A percentile compares a stretch with the other conserved stretches of the same genome.
Conservation (phyloP, 2,329 filamentous ascomycete genomes). For the Colletotrichum filicis region DNA sequence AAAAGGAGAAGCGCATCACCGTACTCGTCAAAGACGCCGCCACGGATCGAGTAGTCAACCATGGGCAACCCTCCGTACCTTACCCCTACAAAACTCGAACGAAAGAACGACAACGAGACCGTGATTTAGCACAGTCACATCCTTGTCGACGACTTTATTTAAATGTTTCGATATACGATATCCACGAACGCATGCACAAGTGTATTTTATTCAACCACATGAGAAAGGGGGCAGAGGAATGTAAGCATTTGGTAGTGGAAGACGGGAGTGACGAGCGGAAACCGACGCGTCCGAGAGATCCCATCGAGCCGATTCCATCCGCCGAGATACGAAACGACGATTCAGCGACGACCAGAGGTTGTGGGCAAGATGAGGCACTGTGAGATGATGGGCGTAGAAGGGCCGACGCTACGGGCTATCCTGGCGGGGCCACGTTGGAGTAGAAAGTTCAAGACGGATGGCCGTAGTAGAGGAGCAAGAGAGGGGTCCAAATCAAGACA, state of each 20-base stretch:
- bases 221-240: not conserved
- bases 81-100: not conserved
- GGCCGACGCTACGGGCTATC: no score
- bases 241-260: not conserved
- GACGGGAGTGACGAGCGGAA: not conserved
- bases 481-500: not conserved
- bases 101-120: not conserved
- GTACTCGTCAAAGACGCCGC: constrained; percentile 48
- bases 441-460: no score
- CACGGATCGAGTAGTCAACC: constrained; percentile 54
- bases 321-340: not conserved
- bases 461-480: not conserved
- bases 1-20: constrained; percentile 50
- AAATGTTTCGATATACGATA: constrained; percentile 26
- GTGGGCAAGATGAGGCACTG: not conserved
- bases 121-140: no score
- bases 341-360: not conserved
- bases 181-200: constrained; percentile 18
- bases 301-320: not conserved
- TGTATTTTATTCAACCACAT: constrained; percentile 1
- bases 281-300: no score
- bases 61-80: not conserved
- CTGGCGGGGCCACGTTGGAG: no score
- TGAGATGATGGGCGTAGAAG: no score
- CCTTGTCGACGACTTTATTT: not conserved